Conservation (phyloP, 2,329 filamentous ascomycete genomes). For the Tolypocladium endophyticum region DNA sequence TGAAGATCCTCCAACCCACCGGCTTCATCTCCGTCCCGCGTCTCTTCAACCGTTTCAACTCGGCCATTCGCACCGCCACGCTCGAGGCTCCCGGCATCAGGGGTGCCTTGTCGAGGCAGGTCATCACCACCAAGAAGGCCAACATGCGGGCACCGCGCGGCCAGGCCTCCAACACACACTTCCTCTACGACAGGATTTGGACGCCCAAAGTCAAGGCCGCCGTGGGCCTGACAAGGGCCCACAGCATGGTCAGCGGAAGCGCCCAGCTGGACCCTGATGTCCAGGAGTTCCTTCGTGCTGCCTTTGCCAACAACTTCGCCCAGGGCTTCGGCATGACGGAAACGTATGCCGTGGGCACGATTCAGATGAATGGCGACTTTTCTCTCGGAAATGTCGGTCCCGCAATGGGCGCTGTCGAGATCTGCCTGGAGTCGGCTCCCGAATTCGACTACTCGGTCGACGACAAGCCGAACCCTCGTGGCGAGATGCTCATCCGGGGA, state of each 20-base stretch:
- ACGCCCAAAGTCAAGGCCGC: slow-evolving; percentile 76
- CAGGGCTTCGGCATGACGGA: slow-evolving; percentile 95
- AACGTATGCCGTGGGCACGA: slow-evolving; percentile 68
- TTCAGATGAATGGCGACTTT: slow-evolving; percentile 63
- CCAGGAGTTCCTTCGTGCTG: slow-evolving; percentile 79
- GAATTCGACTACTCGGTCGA: slow-evolving; percentile 88
- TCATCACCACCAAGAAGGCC: slow-evolving; percentile 70
- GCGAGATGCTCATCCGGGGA: slow-evolving; percentile 78
- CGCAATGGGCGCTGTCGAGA: slow-evolving; percentile 56
- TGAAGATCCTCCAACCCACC: slow-evolving; percentile 78
- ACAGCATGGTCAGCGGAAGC: slow-evolving; percentile 74
- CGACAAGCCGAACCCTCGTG: slow-evolving; percentile 82
- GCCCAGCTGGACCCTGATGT: slow-evolving; percentile 83
- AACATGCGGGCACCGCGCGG: slow-evolving; percentile 61
- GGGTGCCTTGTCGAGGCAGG: slow-evolving; percentile 69
- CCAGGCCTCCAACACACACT: slow-evolving; percentile 68
- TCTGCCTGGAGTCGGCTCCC: slow-evolving; percentile 76
- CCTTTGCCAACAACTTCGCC: slow-evolving; percentile 65
- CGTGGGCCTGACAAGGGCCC: slow-evolving; percentile 65
- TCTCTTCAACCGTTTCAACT: slow-evolving; percentile 82
- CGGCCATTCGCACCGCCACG: slow-evolving; percentile 69
- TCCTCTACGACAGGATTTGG: slow-evolving; percentile 81
- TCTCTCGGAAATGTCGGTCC: slow-evolving; percentile 73
- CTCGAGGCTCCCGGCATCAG: slow-evolving; percentile 69
- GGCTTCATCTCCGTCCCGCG: slow-evolving; percentile 82